Evolutionary conservation across 306 rosid species (phyloP).

Genomic region (Macrotyloma uniflorum): DNA sequence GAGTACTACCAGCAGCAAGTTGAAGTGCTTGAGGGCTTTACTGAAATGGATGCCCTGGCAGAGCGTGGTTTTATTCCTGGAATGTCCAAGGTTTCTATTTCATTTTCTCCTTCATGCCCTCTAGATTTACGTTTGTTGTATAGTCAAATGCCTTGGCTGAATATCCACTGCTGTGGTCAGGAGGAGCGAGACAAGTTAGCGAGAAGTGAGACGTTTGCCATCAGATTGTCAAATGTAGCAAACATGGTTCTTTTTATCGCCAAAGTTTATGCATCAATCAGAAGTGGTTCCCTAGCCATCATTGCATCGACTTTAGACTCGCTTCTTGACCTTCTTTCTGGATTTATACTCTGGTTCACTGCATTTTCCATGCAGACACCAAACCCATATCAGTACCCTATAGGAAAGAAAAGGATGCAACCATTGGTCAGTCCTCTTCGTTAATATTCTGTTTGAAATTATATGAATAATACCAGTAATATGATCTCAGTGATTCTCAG

Average conservation of each 20-base stretch:
- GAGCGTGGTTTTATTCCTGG: constrained; percentile 87
- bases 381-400: constrained; percentile 94
- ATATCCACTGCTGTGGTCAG: constrained; percentile 47
- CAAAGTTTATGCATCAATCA: constrained; percentile 88
- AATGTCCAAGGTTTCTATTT: constrained; percentile 81
- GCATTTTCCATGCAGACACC: constrained; percentile 99
- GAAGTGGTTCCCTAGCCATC: constrained; percentile 97
- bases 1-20: constrained; percentile 97
- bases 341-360: constrained; percentile 98
- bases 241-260: constrained; percentile 91
- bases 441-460: neutral
- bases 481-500: neutral
- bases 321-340: constrained; percentile 95
- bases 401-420: constrained; percentile 97
- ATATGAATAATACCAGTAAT: neutral
- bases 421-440: constrained; percentile 73
- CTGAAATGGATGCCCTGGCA: constrained; percentile 90
- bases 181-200: constrained; percentile 89
- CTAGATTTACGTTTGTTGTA: constrained; percentile 16
- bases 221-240: constrained; percentile 86
- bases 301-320: constrained; percentile 98
- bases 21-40: constrained; percentile 94
- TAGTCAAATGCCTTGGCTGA: constrained; percentile 36
- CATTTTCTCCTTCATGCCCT: neutral
- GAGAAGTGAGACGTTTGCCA: constrained; percentile 88